Conservation (phyloP, 2,329 filamentous ascomycete species). For the Talaromyces islandicus region DNA sequence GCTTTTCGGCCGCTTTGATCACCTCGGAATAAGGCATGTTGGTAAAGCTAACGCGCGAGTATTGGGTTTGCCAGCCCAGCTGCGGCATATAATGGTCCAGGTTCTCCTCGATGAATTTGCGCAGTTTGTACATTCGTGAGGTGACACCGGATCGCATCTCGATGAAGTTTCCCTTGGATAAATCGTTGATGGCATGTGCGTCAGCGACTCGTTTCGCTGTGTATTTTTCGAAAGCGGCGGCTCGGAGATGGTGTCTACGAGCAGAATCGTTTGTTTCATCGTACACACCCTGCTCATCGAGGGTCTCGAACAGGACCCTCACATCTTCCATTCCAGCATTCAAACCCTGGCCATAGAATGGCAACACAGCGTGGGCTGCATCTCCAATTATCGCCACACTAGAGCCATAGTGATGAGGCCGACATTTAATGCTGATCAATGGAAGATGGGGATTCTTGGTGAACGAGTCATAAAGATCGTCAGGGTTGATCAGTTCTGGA, state of each 20-base stretch:
- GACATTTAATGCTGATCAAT: conserved; percentile 87
- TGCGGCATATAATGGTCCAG: conserved; percentile 69
- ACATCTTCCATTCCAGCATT: conserved; percentile 96
- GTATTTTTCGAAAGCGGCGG: conserved; percentile 63
- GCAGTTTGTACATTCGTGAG: conserved; percentile 67
- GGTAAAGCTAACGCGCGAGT: conserved; percentile 85
- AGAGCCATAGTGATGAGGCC: conserved; percentile 73
- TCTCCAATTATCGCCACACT: conserved; percentile 85
- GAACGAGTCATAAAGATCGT: conserved; percentile 69
- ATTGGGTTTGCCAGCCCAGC: conserved; percentile 87
- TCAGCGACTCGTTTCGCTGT: conserved; percentile 68
- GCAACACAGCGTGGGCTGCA: conserved; percentile 94
- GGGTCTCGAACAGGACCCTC: conserved; percentile 71
- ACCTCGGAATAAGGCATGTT: conserved; percentile 89
- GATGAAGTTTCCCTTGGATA: conserved; percentile 83
- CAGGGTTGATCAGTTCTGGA: conserved; percentile 52
- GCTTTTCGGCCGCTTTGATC: conserved; percentile 60
- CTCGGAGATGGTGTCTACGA: conserved; percentile 37
- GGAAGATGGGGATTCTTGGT: conserved; percentile 79
- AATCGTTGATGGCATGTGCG: conserved; percentile 83
- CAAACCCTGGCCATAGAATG: conserved; percentile 97
- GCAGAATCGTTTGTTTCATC: conserved; percentile 31
- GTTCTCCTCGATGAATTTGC: conserved; percentile 82
- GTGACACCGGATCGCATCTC: conserved; percentile 90
- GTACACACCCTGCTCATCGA: conserved; percentile 61